These are phyloP conservation scores for Phialocephala subalpina DNA, from an alignment of 2,329 filamentous ascomycete species.

Conservation along the genomic window DNA sequence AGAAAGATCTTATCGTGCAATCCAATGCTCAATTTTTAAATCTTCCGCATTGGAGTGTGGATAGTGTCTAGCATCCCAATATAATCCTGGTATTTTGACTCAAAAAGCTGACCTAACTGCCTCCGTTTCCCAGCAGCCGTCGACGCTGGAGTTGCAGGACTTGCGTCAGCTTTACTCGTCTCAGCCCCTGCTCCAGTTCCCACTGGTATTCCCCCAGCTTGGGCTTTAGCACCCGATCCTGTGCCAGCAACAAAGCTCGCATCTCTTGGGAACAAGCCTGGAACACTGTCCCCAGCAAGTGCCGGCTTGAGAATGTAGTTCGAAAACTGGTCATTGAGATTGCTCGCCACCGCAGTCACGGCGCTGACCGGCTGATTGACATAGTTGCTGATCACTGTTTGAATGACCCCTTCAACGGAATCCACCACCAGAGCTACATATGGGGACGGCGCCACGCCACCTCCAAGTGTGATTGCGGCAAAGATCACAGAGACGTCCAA, in stretches of 20 bases:
- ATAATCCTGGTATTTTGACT: slow-evolving; percentile 1
- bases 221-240: background rate
- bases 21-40: too few species aligned
- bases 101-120: background rate
- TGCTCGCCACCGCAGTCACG: background rate
- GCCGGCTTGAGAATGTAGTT: background rate
- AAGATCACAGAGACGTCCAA: slow-evolving; percentile 1
- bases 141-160: background rate
- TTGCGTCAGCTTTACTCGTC: background rate
- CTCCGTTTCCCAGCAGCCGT: background rate
- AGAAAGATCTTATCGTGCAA: too few species aligned
- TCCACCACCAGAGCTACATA: background rate
- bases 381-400: background rate
- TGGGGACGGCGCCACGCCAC: background rate
- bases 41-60: background rate
- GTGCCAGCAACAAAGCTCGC: background rate
- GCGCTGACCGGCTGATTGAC: background rate
- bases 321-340: background rate
- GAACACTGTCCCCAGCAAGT: background rate
- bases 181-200: background rate
- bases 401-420: background rate
- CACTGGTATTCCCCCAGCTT: background rate
- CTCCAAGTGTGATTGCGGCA: background rate
- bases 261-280: background rate
- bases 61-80: slow-evolving; percentile 2